A percentile compares a stretch with the other conserved stretches of the same genome.
These are phyloP conservation scores for Hypsizygus ulmarius DNA, from an alignment of 1,284 basidiomycete genomes.

Conservation along the genomic window DNA sequence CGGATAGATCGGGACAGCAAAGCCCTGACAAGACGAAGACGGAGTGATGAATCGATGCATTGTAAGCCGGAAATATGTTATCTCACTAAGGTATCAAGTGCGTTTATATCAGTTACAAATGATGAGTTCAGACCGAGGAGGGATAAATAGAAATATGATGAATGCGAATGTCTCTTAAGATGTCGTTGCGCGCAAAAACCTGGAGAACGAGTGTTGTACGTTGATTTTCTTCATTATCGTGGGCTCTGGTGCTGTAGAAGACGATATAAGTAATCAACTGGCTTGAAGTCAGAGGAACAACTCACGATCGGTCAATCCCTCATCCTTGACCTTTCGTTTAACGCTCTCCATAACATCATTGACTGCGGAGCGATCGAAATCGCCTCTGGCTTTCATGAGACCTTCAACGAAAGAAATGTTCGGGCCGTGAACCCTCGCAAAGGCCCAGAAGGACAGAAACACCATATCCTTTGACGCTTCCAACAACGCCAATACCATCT, in stretches of 20 bases:
- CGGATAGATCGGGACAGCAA: slow-evolving; percentile 58
- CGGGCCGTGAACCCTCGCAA: slow-evolving; percentile 95
- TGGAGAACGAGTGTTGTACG: slow-evolving; percentile 70
- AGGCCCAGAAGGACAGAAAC: slow-evolving; percentile 93
- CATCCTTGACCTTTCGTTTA: slow-evolving; percentile 89
- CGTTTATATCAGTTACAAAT: slow-evolving; percentile 19
- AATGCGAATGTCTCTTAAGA: background rate
- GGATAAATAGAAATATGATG: slow-evolving; percentile 9
- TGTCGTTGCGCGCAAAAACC: slow-evolving; percentile 50
- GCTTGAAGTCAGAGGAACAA: slow-evolving; percentile 21
- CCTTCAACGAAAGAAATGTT: slow-evolving; percentile 91
- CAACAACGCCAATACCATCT: slow-evolving; percentile 81
- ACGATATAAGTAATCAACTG: slow-evolving; percentile 12
- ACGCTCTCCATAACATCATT: slow-evolving; percentile 94
- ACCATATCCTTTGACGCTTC: slow-evolving; percentile 91
- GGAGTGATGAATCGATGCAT: slow-evolving; percentile 23
- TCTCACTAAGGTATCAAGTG: slow-evolving; percentile 10
- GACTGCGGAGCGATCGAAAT: slow-evolving; percentile 86
- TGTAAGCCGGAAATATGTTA: slow-evolving; percentile 2
- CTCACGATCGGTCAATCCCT: slow-evolving; percentile 81
- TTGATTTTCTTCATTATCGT: slow-evolving; percentile 86
- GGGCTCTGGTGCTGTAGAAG: slow-evolving; percentile 61
- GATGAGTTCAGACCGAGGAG: slow-evolving; percentile 5
- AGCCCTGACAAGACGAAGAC: slow-evolving; percentile 33
- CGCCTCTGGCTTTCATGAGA: slow-evolving; percentile 85